These are phyloP conservation scores for Aspergillus avenaceus DNA, from an alignment of 495 filamentous ascomycete genomes.

Conservation along the genomic window DNA sequence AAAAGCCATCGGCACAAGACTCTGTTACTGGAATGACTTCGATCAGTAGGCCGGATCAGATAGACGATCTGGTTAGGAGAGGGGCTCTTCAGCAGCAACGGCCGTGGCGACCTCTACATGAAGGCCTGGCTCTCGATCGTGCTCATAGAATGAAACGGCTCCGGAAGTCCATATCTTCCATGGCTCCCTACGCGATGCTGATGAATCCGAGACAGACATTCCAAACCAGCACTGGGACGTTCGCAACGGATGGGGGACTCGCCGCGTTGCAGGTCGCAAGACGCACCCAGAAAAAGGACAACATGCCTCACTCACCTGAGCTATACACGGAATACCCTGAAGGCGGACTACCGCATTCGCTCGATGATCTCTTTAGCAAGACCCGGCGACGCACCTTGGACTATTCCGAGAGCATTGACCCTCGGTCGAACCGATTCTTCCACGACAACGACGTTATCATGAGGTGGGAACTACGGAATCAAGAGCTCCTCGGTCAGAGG, in stretches of 20 bases:
- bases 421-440: constrained; percentile 20
- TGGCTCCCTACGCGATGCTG: constrained; percentile 35
- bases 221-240: constrained; percentile 41
- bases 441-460: constrained; percentile 26
- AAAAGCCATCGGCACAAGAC: constrained; percentile 12
- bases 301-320: neutral
- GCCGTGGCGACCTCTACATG: neutral
- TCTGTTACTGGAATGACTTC: constrained; percentile 18
- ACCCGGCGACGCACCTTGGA: constrained; percentile 8
- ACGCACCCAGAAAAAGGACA: neutral
- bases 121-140: neutral
- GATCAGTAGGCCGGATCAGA: constrained; percentile 18
- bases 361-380: constrained; percentile 24
- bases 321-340: neutral
- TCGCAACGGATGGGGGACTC: constrained; percentile 30
- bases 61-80: neutral
- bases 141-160: constrained; percentile 15
- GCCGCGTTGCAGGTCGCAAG: constrained; percentile 8
- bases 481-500: constrained; percentile 23
- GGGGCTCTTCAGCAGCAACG: neutral
- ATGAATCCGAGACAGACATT: constrained; percentile 45
- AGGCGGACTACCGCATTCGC: constrained; percentile 19
- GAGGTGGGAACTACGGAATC: constrained; percentile 34
- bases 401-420: constrained; percentile 7
- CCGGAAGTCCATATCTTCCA: constrained; percentile 18